A percentile compares a stretch with the other conserved stretches of the same genome.
Conservation (phyloP, 2,329 filamentous ascomycete species). For the Bimuria novae-zelandiae region DNA sequence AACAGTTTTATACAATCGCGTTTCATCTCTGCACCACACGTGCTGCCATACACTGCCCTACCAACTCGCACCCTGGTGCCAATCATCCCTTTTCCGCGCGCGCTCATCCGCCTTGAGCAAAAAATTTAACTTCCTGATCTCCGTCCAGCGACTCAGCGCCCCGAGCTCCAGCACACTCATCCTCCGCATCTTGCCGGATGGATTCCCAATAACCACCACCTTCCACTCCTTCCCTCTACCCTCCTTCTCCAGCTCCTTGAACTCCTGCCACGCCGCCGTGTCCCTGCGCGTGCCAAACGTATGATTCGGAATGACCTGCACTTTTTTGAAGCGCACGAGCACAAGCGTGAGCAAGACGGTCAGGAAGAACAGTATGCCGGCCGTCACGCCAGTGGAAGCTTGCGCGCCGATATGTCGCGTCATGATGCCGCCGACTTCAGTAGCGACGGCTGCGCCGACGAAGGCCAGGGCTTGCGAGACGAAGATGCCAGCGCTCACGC, state of each 20-base stretch:
- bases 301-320: constrained; percentile 71
- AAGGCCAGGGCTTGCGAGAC: constrained; percentile 72
- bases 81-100: constrained; percentile 11
- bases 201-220: constrained; percentile 72
- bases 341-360: constrained; percentile 66
- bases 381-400: constrained; percentile 69
- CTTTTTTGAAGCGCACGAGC: constrained; percentile 67
- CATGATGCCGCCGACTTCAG: constrained; percentile 69
- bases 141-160: constrained; percentile 70
- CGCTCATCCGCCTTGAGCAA: constrained; percentile 28
- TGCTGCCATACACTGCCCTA: neutral
- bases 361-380: constrained; percentile 67
- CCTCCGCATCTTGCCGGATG: constrained; percentile 68
- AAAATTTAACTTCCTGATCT: constrained; percentile 62
- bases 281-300: constrained; percentile 46
- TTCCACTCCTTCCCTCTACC: constrained; percentile 61
- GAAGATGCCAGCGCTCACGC: constrained; percentile 73
- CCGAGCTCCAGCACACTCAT: constrained; percentile 76
- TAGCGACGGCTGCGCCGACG: constrained; percentile 69
- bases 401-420: constrained; percentile 70
- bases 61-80: constrained; percentile 7
- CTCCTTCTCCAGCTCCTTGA: constrained; percentile 49
- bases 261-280: constrained; percentile 38
- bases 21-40: neutral
- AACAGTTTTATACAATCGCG: neutral